Percentiles rank a stretch among this genome's conserved stretches.
Conservation (phyloP, 192 early-diverging fungal genomes). For the Coemansia sp. region DNA sequence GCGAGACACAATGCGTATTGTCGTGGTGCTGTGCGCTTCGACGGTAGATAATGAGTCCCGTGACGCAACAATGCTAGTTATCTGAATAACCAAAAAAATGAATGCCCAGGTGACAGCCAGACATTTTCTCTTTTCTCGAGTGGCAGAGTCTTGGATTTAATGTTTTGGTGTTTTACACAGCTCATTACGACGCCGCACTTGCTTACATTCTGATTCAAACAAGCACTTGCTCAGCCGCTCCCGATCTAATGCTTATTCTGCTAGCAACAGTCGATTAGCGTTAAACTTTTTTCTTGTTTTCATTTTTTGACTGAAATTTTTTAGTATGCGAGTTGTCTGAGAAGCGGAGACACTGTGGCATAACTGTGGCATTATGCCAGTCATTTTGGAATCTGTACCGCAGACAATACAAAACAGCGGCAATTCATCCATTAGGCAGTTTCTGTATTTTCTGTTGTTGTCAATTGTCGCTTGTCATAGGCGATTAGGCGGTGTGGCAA, state of each 20-base stretch:
- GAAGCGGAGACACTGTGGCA: slow-evolving; percentile 8
- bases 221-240: slow-evolving; percentile 1
- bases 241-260: slow-evolving; percentile 6
- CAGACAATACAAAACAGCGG: not conserved
- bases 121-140: not conserved
- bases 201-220: not conserved
- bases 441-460: not conserved
- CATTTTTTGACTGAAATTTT: not conserved
- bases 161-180: slow-evolving; percentile 8
- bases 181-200: slow-evolving; percentile 9
- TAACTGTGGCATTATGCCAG: not conserved
- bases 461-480: not conserved
- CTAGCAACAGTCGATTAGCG: not conserved
- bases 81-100: slow-evolving; percentile 5
- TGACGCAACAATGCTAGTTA: not conserved
- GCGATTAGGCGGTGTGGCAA: slow-evolving; percentile 8
- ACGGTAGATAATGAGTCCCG: slow-evolving; percentile 5
- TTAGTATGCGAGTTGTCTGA: slow-evolving; percentile 1
- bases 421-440: slow-evolving; percentile 2
- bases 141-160: not conserved
- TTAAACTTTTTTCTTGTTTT: slow-evolving; percentile 4
- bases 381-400: not conserved
- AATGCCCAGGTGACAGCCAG: not conserved
- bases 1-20: not conserved
- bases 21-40: slow-evolving; percentile 9